Conservation (phyloP, 805 yeast genomes). For the Clavispora fructus region DNA sequence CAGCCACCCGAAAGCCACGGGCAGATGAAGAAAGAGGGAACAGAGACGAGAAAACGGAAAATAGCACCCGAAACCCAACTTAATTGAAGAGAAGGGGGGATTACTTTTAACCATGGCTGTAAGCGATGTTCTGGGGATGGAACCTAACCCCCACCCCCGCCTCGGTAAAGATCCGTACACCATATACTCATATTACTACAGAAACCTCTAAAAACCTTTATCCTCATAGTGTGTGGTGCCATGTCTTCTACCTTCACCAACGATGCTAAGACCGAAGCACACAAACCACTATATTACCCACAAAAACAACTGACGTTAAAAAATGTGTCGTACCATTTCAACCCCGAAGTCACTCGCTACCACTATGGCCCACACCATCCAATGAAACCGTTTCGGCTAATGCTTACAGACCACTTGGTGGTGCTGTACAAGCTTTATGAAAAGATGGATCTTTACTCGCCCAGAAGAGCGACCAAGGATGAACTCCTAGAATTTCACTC, state of each 20-base stretch:
- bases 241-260: constrained; percentile 22
- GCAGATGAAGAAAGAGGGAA: not conserved
- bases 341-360: constrained; percentile 71
- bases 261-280: constrained; percentile 28
- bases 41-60: not conserved
- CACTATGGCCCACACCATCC: constrained; percentile 95
- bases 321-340: constrained; percentile 79
- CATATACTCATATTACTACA: not conserved
- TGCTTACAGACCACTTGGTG: constrained; percentile 90
- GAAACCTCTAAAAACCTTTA: not conserved
- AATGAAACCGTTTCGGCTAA: constrained; percentile 94
- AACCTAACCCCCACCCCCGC: not conserved
- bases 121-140: too few relatives aligned
- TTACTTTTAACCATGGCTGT: too few relatives aligned
- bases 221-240: not conserved
- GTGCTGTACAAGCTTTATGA: constrained; percentile 80
- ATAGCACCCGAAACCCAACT: too few relatives aligned
- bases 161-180: constrained; percentile 1
- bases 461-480: constrained; percentile 74
- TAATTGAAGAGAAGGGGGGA: too few relatives aligned
- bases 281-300: constrained; percentile 29
- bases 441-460: constrained; percentile 83
- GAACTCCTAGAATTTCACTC: constrained; percentile 82
- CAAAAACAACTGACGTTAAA: constrained; percentile 10
- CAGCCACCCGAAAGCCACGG: not conserved